Percentiles rank a stretch among this genome's conserved stretches.
phyloP scores from a whole-genome alignment of 2,329 filamentous ascomycete species.

The Emergomyces pasteurianus region DNA sequence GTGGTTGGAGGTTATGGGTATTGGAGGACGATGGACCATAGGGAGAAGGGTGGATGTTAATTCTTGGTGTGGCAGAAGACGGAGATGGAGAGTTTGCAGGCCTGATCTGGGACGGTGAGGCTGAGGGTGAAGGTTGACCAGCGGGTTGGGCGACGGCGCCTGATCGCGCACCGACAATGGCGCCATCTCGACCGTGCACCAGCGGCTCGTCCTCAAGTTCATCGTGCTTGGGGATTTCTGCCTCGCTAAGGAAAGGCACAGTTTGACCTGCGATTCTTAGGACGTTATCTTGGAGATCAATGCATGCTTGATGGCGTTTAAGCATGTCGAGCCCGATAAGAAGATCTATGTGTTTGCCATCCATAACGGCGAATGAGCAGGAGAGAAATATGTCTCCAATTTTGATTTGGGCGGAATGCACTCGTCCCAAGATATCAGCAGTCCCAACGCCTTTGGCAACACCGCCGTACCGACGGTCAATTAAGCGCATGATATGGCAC shows the following conservation, averaged over 20 bases:
- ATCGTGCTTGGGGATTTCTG: constrained; percentile 82
- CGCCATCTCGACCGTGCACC: constrained; percentile 75
- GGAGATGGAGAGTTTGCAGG: constrained; percentile 8
- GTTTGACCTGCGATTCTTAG: constrained; percentile 81
- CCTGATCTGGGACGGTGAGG: constrained; percentile 6
- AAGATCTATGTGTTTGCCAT: constrained; percentile 91
- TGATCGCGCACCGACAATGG: constrained; percentile 69
- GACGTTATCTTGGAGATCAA: constrained; percentile 74
- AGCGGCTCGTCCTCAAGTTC: constrained; percentile 69
- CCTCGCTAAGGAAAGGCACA: constrained; percentile 81
- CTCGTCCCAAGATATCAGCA: constrained; percentile 83
- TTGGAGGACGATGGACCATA: not conserved
- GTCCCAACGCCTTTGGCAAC: constrained; percentile 91
- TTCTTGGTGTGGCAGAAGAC: constrained; percentile 14
- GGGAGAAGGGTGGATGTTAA: constrained; percentile 14
- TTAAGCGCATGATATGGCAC: constrained; percentile 91
- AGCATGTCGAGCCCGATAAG: constrained; percentile 93
- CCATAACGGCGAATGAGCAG: constrained; percentile 98
- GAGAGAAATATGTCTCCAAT: constrained; percentile 78
- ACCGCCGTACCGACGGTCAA: constrained; percentile 84
- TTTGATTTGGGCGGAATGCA: constrained; percentile 90
- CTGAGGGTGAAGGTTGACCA: constrained; percentile 11
- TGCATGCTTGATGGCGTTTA: constrained; percentile 84
- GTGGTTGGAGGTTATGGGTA: not conserved
- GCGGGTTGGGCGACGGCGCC: constrained; percentile 47